These are phyloP conservation scores for Hippophae rhamnoides DNA, from an alignment of 306 rosid species.

Conservation along the genomic window DNA sequence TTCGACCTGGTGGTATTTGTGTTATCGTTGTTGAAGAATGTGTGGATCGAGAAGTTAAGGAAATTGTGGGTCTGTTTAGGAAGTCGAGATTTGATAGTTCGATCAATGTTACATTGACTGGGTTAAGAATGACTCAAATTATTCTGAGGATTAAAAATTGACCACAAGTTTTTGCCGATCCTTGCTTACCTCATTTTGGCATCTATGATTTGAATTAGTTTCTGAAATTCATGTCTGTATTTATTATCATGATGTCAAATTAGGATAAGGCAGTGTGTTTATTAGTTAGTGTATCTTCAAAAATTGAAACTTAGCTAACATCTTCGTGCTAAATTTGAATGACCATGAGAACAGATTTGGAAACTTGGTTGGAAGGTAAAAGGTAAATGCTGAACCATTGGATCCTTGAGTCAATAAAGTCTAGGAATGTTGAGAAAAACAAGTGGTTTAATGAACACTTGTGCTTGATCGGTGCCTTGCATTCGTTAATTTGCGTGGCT, in stretches of 20 bases:
- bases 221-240: not conserved
- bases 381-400: no score
- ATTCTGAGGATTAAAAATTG: constrained; percentile 41
- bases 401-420: no score
- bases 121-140: constrained; percentile 66
- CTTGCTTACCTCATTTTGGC: not conserved
- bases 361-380: no score
- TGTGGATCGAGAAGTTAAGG: constrained; percentile 35
- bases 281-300: not conserved
- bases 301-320: not conserved
- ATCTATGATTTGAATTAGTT: not conserved
- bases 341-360: not conserved
- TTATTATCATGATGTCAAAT: not conserved
- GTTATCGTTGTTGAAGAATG: constrained; percentile 49
- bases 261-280: not conserved
- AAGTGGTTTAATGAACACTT: no score
- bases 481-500: no score
- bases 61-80: constrained; percentile 50
- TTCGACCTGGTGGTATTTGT: constrained; percentile 44
- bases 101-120: constrained; percentile 41
- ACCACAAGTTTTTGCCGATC: constrained; percentile 14
- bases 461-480: no score
- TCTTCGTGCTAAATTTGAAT: not conserved
- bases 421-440: no score
- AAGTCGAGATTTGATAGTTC: constrained; percentile 45